Percentiles rank a stretch among this genome's conserved stretches.
Evolutionary conservation across 768 basidiomycete genomes (phyloP).

Genomic region (Leccinum uliginosum): DNA sequence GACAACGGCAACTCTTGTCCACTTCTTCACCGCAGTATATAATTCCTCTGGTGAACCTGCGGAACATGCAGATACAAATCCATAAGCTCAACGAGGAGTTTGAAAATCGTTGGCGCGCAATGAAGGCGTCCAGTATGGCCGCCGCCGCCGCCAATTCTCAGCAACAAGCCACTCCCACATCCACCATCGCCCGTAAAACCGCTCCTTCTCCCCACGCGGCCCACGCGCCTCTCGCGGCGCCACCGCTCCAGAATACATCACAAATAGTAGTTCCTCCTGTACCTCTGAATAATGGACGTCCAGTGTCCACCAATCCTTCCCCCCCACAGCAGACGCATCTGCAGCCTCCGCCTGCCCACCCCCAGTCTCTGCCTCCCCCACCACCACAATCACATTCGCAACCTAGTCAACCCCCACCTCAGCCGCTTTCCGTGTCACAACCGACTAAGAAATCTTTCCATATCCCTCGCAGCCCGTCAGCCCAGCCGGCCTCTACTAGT

Average conservation of each 20-base stretch:
- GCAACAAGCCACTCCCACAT: neutral
- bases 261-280: conserved; percentile 19
- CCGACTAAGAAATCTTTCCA: conserved; percentile 16
- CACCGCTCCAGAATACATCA: conserved; percentile 16
- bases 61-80: conserved; percentile 42
- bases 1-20: conserved; percentile 27
- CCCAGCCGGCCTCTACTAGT: conserved; percentile 8
- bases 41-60: conserved; percentile 36
- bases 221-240: conserved; percentile 10
- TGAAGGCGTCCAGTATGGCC: conserved; percentile 16
- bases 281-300: conserved; percentile 26
- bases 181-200: conserved; percentile 2
- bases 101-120: conserved; percentile 24
- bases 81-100: conserved; percentile 40
- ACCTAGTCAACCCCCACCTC: conserved; percentile 5
- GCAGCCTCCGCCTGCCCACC: conserved; percentile 7
- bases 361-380: conserved; percentile 2
- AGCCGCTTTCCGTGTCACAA: conserved; percentile 5
- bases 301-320: conserved; percentile 28
- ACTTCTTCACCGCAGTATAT: conserved; percentile 29
- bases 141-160: conserved; percentile 5
- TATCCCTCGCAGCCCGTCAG: conserved; percentile 23
- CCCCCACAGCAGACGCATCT: conserved; percentile 8
- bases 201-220: neutral
- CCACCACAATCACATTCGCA: conserved; percentile 12